These are phyloP conservation scores for Asterophora parasitica DNA, from an alignment of 768 basidiomycete genomes.

Conservation along the genomic window DNA sequence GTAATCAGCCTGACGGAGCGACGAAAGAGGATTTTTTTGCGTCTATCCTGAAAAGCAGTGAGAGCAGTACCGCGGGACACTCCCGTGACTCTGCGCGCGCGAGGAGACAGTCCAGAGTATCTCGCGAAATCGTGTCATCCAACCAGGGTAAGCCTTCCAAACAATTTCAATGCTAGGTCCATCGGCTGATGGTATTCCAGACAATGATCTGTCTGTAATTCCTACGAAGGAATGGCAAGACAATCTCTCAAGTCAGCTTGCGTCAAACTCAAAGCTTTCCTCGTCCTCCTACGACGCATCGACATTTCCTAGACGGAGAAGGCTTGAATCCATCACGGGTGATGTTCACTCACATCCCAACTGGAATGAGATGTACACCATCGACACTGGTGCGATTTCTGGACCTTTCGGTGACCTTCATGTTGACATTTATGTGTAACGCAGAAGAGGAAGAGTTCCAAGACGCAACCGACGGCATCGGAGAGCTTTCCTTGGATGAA, in stretches of 20 bases:
- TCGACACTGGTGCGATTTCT: constrained; percentile 32
- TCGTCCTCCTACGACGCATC: constrained; percentile 19
- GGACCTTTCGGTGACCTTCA: neutral
- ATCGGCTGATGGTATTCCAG: constrained; percentile 27
- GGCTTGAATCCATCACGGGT: constrained; percentile 28
- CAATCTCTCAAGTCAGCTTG: constrained; percentile 53
- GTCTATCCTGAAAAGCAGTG: constrained; percentile 60
- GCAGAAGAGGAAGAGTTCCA: constrained; percentile 35
- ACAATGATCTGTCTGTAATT: constrained; percentile 53
- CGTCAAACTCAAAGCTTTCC: constrained; percentile 22
- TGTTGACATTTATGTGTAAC: neutral
- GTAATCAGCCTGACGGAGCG: constrained; percentile 52
- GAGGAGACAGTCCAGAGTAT: constrained; percentile 69
- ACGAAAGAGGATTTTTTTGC: constrained; percentile 79
- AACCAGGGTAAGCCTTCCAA: constrained; percentile 39
- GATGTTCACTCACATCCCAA: constrained; percentile 32
- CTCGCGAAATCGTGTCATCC: constrained; percentile 78
- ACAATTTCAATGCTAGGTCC: neutral
- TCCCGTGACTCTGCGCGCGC: constrained; percentile 55
- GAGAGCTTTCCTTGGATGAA: constrained; percentile 71
- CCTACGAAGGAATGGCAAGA: constrained; percentile 82
- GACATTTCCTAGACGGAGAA: constrained; percentile 13
- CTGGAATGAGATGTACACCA: constrained; percentile 58
- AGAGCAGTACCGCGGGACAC: constrained; percentile 25
- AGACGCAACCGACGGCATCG: constrained; percentile 54